Evolutionary conservation across 2,329 filamentous ascomycete species (phyloP), one percentile per base, ranked within the genome.

Genomic region (Teratosphaeria viscida): DNA sequence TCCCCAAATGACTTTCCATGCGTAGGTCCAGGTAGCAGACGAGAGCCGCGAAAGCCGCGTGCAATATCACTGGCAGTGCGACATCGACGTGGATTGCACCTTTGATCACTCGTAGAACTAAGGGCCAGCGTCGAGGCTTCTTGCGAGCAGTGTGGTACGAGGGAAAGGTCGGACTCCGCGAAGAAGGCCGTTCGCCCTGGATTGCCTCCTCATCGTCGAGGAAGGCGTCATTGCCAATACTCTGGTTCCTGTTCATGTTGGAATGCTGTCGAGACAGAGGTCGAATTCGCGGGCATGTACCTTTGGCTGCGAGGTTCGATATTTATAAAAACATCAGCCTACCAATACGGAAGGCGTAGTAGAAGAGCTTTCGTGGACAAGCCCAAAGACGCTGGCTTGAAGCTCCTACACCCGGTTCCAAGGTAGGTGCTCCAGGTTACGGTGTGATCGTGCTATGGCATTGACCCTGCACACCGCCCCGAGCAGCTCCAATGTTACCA

Each of bases 61-160:
- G 84, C 3, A 83, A 70, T 16, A 80, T 58, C 8, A 86, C 81
- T 2, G 83, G 80, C 3, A 84, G 57, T 32, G 83, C 68, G 61
- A 86, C 83, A 39, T 81, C 78, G 60, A 72, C 73, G 70, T 87
- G 84, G 58, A 87, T 81, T 2, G 83, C 82, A 56, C 84, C 84
- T 69, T 85, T 85, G 69, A 82, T 78, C 71, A 86, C 85, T 62
- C 84, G 80, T 52, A 86, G 76, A 16, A 85, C 84, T 5, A 87
- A 76, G 16, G 84, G 84, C 76, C 83, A 81, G 72, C 84, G 82
- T 3, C 75, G 71, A 29, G 77, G 77, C 66, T 80, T 80, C 54
- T 72, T 74, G 61, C 77, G 75, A 43, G 72, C 70, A 16, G 74
- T 72, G 62, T 79, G 70, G 55, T 77, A 77, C 49, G 77, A 71